Evolutionary conservation across 2,329 filamentous ascomycete genomes (phyloP), one percentile per base, ranked within the genome.

Genomic region (Cladosporium sp.): DNA sequence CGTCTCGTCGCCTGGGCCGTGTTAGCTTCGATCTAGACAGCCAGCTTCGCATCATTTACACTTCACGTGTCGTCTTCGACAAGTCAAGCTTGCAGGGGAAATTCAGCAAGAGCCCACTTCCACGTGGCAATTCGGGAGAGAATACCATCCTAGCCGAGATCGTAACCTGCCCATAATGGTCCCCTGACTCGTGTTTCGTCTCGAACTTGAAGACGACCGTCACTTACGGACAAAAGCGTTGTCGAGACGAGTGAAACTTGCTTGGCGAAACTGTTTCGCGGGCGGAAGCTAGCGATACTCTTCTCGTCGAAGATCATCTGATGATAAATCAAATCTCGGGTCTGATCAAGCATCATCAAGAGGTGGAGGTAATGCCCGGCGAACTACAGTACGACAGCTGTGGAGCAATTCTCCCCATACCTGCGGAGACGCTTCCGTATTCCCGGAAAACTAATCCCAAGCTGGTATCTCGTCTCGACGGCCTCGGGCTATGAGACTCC

Each of bases 51-150:
- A 45, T 45, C 43, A 34, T 31, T 16, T 45, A 34, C 43, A 45
- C 28, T 45, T 45, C 43, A 45, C 43, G 28, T 45, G 43, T 45
- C 43, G 43, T 28, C 28, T 45, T 22, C 43, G 43, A 45, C 43
- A 45, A 14, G 43, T 45, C 43, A 45, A 45, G 28, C 43, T 45
- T 45, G 43, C 28, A 31, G 43, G 28, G 11, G 19, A 28, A 34
- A 45, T 28, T 45, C 31, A 45, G 43, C 43, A 45, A n/a, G n/a
- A 45, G 7, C 31, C 19, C 31, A 31, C 18, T n/a, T 32, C 16
- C 31, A 19, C 28, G 43, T 45, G 43, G 28, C 43, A 34, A 28
- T 5, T 45, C 18, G 43, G 31, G 28, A 34, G 28, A n/a, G 16
- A 13, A 28, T 45, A 45, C 43, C 43, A 45, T 33, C 43, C 43